Evolutionary conservation across 2,329 filamentous ascomycete species (phyloP).

Genomic region (Fusarium pilosicola): DNA sequence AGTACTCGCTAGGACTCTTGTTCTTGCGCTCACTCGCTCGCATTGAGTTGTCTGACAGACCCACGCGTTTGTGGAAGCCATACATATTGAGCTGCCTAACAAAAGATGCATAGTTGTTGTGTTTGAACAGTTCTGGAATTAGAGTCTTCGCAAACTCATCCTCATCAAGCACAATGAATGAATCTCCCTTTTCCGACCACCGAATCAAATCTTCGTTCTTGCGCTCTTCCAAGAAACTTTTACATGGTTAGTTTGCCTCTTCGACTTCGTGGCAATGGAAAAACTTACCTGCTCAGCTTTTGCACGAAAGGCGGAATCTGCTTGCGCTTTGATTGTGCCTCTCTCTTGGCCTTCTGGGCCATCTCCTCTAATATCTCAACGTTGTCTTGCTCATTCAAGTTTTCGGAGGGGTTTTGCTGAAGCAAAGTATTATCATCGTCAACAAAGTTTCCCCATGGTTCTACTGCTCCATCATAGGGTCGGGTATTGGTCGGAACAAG

Average conservation of each 20-base stretch:
- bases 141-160: constrained; percentile 98
- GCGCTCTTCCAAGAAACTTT: constrained; percentile 89
- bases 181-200: constrained; percentile 96
- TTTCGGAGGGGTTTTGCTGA: constrained; percentile 50
- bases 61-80: constrained; percentile 96
- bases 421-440: constrained; percentile 55
- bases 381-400: constrained; percentile 68
- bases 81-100: constrained; percentile 97
- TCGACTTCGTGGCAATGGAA: background rate
- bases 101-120: constrained; percentile 98
- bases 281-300: constrained; percentile 89
- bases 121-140: constrained; percentile 97
- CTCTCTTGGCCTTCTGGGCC: constrained; percentile 84
- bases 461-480: constrained; percentile 52
- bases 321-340: constrained; percentile 89
- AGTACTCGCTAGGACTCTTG: constrained; percentile 98
- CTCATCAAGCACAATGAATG: constrained; percentile 95
- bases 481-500: constrained; percentile 58
- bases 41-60: constrained; percentile 96
- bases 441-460: constrained; percentile 55
- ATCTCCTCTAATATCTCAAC: constrained; percentile 82
- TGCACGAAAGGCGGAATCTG: constrained; percentile 98
- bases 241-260: constrained; percentile 34
- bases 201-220: constrained; percentile 95
- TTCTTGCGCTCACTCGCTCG: constrained; percentile 96